phyloP scores from a whole-genome alignment of 768 basidiomycete genomes.

The Cystofilobasidium macerans region DNA sequence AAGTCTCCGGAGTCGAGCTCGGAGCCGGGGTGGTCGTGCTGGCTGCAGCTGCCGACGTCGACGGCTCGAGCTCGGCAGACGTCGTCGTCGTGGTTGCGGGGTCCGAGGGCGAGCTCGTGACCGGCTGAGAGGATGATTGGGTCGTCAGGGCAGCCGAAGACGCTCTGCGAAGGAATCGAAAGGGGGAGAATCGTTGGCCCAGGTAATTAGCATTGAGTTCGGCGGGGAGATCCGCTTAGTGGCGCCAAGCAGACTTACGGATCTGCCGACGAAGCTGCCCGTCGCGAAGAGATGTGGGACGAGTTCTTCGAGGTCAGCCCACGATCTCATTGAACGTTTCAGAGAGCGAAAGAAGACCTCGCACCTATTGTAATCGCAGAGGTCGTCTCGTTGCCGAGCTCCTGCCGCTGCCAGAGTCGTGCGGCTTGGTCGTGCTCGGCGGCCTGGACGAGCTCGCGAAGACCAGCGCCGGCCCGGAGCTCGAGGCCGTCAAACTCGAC shows the following conservation, averaged over 20 bases:
- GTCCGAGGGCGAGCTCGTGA: background rate
- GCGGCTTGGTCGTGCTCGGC: background rate
- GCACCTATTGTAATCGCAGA: background rate
- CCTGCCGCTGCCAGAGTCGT: background rate
- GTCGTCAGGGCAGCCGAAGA: background rate
- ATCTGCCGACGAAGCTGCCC: no score
- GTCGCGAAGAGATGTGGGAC: no score
- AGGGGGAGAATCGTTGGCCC: no score
- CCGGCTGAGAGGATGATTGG: background rate
- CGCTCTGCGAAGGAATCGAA: background rate
- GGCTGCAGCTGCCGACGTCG: background rate
- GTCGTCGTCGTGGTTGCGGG: background rate
- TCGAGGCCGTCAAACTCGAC: slow-evolving; percentile 4
- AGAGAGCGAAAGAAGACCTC: background rate
- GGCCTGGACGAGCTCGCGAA: background rate
- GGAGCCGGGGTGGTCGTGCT: background rate
- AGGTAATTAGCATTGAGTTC: no score
- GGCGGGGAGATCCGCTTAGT: no score
- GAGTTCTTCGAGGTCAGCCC: no score
- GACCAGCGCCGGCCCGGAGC: background rate
- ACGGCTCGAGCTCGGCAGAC: background rate
- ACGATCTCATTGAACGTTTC: no score
- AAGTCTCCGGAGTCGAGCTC: background rate
- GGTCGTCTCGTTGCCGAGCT: background rate
- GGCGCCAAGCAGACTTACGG: no score